Conservation (phyloP, 2,329 filamentous ascomycete genomes). For the Botryotinia narcissicola region DNA sequence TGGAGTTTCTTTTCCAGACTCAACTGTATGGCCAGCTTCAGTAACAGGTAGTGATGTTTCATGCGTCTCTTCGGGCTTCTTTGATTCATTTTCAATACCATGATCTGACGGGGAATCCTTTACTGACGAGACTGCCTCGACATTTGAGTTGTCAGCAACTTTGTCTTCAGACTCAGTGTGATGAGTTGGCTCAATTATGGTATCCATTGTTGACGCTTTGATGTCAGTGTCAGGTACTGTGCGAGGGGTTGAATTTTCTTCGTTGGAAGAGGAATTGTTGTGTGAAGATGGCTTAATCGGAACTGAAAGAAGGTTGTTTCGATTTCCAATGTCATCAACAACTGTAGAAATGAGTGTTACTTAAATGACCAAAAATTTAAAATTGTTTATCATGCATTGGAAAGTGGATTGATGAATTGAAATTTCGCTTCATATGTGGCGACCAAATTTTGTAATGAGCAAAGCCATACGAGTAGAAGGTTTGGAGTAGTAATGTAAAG, state of each 20-base stretch:
- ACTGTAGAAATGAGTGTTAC: constrained; percentile 38
- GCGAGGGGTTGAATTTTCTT: constrained; percentile 13
- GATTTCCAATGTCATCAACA: constrained; percentile 51
- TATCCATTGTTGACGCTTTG: constrained; percentile 1
- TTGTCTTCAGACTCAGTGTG: constrained; percentile 1
- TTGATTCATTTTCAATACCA: not conserved
- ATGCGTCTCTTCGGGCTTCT: not conserved
- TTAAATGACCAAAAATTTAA: not conserved
- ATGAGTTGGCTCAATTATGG: not conserved
- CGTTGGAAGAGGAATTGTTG: not conserved
- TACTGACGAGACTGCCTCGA: not conserved
- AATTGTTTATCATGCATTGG: not conserved
- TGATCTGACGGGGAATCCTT: not conserved
- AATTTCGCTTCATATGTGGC: not conserved
- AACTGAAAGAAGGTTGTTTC: constrained; percentile 51
- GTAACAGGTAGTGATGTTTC: not conserved
- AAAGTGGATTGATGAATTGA: not conserved
- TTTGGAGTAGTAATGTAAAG: not conserved
- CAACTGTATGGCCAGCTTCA: not conserved
- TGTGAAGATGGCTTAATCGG: constrained; percentile 24
- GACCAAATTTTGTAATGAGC: not conserved
- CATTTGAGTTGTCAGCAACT: not conserved
- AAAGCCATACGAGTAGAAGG: not conserved
- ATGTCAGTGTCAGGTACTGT: constrained; percentile 2
- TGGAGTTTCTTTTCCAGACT: not conserved